Conservation (phyloP, 1,284 basidiomycete species). For the Stygiomarasmius scandens region DNA sequence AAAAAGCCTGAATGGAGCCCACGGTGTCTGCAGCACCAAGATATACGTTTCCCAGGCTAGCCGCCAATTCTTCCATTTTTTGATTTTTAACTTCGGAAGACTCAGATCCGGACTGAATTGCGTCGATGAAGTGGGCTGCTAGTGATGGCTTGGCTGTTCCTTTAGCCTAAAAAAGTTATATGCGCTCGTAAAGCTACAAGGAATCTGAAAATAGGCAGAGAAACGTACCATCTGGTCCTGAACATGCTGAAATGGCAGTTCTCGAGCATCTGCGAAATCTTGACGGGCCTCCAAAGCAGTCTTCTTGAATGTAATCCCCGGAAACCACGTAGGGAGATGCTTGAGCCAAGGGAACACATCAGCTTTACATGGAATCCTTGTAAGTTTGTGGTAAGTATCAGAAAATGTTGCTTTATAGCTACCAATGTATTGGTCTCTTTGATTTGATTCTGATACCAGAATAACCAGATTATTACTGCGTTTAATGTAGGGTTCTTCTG, state of each 20-base stretch:
- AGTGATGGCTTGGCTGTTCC: neutral
- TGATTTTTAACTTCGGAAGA: too few species aligned
- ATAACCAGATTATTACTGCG: neutral
- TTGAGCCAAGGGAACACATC: conserved; percentile 7
- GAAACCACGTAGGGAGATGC: conserved; percentile 1
- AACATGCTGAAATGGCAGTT: neutral
- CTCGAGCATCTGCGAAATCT: neutral
- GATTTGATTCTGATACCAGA: too few species aligned
- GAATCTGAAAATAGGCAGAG: neutral
- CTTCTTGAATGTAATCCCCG: neutral
- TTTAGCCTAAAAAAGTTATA: neutral
- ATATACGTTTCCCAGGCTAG: neutral
- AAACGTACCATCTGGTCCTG: neutral
- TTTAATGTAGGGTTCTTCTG: neutral
- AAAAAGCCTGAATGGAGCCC: neutral
- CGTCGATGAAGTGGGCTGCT: neutral
- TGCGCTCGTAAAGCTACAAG: too few species aligned
- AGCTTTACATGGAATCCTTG: neutral
- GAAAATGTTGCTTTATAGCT: too few species aligned
- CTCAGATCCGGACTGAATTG: neutral
- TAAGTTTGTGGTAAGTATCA: too few species aligned
- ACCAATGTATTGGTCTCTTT: too few species aligned
- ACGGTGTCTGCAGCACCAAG: neutral
- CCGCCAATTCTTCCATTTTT: too few species aligned
- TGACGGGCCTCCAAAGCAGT: neutral